These are phyloP conservation scores for Coprinellus micaceus DNA, from an alignment of 768 basidiomycete species.

Conservation along the genomic window DNA sequence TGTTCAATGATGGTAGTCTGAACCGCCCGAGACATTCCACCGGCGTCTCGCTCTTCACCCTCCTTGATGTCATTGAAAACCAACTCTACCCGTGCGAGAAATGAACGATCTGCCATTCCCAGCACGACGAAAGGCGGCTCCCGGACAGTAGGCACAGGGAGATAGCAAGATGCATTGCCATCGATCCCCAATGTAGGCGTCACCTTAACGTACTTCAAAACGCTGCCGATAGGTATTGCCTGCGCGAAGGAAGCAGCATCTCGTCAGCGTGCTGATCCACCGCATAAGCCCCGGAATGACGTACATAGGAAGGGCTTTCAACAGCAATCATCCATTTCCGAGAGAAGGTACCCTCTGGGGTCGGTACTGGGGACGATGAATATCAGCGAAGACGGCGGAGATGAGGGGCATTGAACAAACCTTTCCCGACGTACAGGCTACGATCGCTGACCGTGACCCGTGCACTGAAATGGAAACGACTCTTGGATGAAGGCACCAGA, in stretches of 20 bases:
- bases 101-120: conserved; percentile 39
- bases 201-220: conserved; percentile 38
- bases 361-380: conserved; percentile 27
- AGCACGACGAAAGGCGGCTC: conserved; percentile 45
- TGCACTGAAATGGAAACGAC: conserved; percentile 47
- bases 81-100: conserved; percentile 45
- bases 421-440: conserved; percentile 43
- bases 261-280: not conserved
- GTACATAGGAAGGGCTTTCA: conserved; percentile 50
- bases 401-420: conserved; percentile 24
- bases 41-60: no score
- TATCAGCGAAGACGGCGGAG: not conserved
- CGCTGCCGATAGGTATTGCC: conserved; percentile 43
- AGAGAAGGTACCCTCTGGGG: conserved; percentile 21
- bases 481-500: conserved; percentile 20
- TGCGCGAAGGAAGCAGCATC: conserved; percentile 16
- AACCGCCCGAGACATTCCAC: no score
- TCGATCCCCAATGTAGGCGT: conserved; percentile 21
- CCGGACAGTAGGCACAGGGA: conserved; percentile 16
- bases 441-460: conserved; percentile 47
- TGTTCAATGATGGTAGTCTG: conserved; percentile 45
- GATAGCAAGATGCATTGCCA: conserved; percentile 12
- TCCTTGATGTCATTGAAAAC: conserved; percentile 36
- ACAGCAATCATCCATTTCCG: conserved; percentile 57
- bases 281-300: no score